Base-by-base conservation (phyloP, 306 rosid species). In the Ziziphus jujuba region DNA sequence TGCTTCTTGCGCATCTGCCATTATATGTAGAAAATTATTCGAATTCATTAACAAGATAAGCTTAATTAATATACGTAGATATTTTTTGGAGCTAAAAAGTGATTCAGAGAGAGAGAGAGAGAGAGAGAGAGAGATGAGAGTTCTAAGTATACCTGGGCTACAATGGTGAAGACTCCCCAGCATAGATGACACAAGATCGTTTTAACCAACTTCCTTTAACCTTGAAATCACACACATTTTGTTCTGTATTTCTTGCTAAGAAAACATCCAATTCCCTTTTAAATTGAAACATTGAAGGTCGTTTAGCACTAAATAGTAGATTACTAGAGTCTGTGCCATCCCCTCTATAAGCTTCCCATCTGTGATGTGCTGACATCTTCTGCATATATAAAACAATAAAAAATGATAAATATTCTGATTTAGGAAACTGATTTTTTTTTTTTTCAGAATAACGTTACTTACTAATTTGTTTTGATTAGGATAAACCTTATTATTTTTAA, bases 321-420 rank as follows among this genome's bases (percentile, higher is more conserved):
- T 84, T 61, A 16, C 70, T 69, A 0, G 58, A 0, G 0, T 83
- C 51, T 15, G 74, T 76, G 76, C 86, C 78, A 34, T 76, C 91
- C 0, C 89, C 87, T n/a, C 81, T 79, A 40, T 67, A 81, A 5
- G 76, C 87, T 79, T 79, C 67, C 89, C 91, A 84, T 33, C 84
- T 69, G 6, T 79, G 80, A 74, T 77, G 83, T 19, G 56, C 56
- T 0, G 75, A 60, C 71, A 59, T 45, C 22, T 71, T 21, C 84
- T 86, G 43, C 66, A 70, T n/a, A 52, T 22, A n/a, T n/a, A n/a
- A n/a, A 66, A 4, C 36, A n/a, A n/a, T n/a, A n/a, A n/a, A n/a
- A n/a, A n/a, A n/a, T n/a, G n/a, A n/a, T n/a, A n/a, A n/a, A n/a
- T n/a, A n/a, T n/a, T n/a, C n/a, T n/a, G n/a, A n/a, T n/a, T n/a